Base-by-base conservation (phyloP, 257 asterid genomes). In the Fraxinus cuspidata region DNA sequence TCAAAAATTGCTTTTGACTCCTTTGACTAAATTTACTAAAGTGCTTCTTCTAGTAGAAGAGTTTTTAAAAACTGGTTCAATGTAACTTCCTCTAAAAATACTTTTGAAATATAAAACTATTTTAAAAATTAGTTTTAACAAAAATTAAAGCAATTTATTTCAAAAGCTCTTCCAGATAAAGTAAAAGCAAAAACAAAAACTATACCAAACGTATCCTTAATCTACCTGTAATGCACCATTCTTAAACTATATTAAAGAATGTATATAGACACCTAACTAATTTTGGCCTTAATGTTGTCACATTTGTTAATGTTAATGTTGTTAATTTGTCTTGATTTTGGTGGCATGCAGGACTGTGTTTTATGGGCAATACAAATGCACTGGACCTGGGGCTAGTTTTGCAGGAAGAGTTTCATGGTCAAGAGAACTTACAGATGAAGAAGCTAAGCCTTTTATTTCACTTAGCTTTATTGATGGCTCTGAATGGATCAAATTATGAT, bases 401-500 rank as follows among this genome's bases (percentile, higher is more conserved):
- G 98, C 98, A 63, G 99, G 97, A 74, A 87, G 99, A 86, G 98
- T 94, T 40, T 81, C 99, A 68, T 92, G 99, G 99, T 90, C 94
- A 0, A 90, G 97, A 83, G 99, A 94, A 67, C 85, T 94, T 0
- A 94, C 97, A 19, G 92, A 92, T 53, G 89, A 91, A 84, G 97
- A 92, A 88, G 97, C 98, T 68, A 89, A 91, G 84, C 99, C 99
- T 84, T 94, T 94, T 85, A 85, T 94, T 76, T 88, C 99, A 67
- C 96, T 92, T 71, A 73, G 75, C 34, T 94, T 91, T 82, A 91
- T 94, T 65, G 99, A 92, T 87, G 99, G 99, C 15, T 90, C 93
- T 78, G 96, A 94, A 80, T 94, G 99, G 99, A 82, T 92, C 78
- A 80, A 53, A 67, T 71, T 85, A n/a, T 90, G 78, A 82, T 53